phyloP scores from a whole-genome alignment of 306 rosid species.

The Corylus heterophylla region DNA sequence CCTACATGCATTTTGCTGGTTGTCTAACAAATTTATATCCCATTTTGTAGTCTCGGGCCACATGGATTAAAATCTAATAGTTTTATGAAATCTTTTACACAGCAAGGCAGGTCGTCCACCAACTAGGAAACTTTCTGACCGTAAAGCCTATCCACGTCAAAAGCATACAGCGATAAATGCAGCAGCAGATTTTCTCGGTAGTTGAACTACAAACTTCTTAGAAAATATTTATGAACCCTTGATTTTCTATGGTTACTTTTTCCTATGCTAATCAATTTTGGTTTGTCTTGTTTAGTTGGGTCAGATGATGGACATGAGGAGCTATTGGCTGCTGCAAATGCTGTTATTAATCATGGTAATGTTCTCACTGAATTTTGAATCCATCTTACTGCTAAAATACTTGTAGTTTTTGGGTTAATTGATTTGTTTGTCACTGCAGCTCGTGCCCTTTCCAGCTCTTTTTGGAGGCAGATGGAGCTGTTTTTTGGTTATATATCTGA shows the following conservation, averaged over 20 bases:
- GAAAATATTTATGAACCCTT: slow-evolving; percentile 16
- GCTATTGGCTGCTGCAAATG: slow-evolving; percentile 86
- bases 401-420: slow-evolving; percentile 32
- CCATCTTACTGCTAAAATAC: slow-evolving; percentile 23
- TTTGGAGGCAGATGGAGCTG: slow-evolving; percentile 91
- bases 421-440: slow-evolving; percentile 52
- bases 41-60: slow-evolving; percentile 11
- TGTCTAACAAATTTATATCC: slow-evolving; percentile 15
- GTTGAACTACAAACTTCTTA: slow-evolving; percentile 1
- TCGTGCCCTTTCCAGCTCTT: slow-evolving; percentile 58
- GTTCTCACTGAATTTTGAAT: slow-evolving; percentile 31
- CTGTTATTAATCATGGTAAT: slow-evolving; percentile 68
- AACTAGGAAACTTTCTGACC: slow-evolving; percentile 89
- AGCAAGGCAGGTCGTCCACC: slow-evolving; percentile 99
- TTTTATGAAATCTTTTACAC: slow-evolving; percentile 47
- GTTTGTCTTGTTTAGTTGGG: slow-evolving; percentile 62
- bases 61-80: slow-evolving; percentile 29
- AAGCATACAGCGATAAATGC: slow-evolving; percentile 68
- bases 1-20: slow-evolving; percentile 22
- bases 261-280: slow-evolving; percentile 39
- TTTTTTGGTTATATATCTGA: slow-evolving; percentile 73
- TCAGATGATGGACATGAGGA: slow-evolving; percentile 91
- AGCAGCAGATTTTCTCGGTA: slow-evolving; percentile 87
- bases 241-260: slow-evolving; percentile 15
- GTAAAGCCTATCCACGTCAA: slow-evolving; percentile 91